phyloP scores from a whole-genome alignment of 2,329 filamentous ascomycete species.

The Onygenales sp. region DNA sequence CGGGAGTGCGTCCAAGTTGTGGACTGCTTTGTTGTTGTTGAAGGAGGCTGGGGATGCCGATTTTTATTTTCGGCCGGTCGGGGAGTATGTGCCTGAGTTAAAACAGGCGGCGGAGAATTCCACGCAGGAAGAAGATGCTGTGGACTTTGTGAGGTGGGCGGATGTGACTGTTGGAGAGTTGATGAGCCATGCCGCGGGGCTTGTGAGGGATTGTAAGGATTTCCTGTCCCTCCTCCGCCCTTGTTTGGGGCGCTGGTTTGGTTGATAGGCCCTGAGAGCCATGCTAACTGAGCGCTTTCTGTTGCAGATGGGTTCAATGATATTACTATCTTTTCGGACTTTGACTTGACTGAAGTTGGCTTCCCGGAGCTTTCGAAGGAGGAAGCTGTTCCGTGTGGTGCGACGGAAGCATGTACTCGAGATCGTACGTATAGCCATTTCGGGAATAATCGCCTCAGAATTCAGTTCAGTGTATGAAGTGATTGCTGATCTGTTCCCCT shows the following conservation, averaged over 20 bases:
- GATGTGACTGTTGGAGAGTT: constrained; percentile 6
- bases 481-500: background rate
- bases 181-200: constrained; percentile 3
- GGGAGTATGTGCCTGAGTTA: constrained; percentile 35
- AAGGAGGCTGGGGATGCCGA: constrained; percentile 28
- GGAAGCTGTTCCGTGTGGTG: background rate
- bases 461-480: background rate
- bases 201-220: background rate
- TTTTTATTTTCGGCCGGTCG: constrained; percentile 33
- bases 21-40: constrained; percentile 36
- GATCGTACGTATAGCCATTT: background rate
- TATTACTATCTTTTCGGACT: background rate
- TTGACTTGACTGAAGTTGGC: background rate
- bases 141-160: constrained; percentile 2
- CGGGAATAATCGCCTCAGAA: background rate
- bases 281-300: background rate
- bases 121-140: background rate
- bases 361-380: background rate
- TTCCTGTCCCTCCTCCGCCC: background rate
- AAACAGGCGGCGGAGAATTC: constrained; percentile 4
- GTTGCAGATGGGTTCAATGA: background rate
- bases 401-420: background rate
- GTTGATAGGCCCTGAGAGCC: no score
- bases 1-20: constrained; percentile 38
- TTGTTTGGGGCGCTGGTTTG: no score